Percentiles rank a stretch among this genome's conserved stretches.
phyloP scores from a whole-genome alignment of 441 rosid genomes.

The Hura crepitans region DNA sequence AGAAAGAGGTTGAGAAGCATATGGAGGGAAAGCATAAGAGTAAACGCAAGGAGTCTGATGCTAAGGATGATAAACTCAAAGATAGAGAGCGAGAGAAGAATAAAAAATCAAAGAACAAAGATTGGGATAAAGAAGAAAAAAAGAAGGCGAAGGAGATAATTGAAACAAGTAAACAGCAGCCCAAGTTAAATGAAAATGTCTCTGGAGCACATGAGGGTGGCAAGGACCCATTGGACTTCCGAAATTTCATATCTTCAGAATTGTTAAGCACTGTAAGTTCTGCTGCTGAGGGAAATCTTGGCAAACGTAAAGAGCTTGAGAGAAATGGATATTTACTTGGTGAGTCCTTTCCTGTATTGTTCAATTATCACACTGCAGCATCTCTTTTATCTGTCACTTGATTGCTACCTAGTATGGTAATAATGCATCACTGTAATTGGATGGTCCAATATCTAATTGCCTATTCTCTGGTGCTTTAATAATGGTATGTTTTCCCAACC shows the following conservation, averaged over 20 bases:
- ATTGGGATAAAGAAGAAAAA: constrained; percentile 38
- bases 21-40: constrained; percentile 33
- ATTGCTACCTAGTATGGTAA: constrained; percentile 20
- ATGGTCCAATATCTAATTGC: constrained; percentile 20
- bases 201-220: constrained; percentile 31
- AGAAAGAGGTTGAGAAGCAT: constrained; percentile 32
- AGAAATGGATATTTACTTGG: constrained; percentile 53
- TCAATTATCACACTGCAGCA: constrained; percentile 19
- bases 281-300: constrained; percentile 32
- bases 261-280: constrained; percentile 26
- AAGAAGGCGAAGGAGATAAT: constrained; percentile 37
- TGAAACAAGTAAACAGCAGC: constrained; percentile 33
- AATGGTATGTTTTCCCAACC: constrained; percentile 30
- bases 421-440: constrained; percentile 20
- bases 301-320: constrained; percentile 54
- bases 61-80: constrained; percentile 40
- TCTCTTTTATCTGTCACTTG: constrained; percentile 21
- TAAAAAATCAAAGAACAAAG: constrained; percentile 36
- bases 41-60: constrained; percentile 33
- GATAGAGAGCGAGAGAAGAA: constrained; percentile 31
- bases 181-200: constrained; percentile 26
- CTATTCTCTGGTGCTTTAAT: constrained; percentile 19
- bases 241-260: constrained; percentile 26
- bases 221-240: constrained; percentile 29
- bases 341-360: constrained; percentile 46